A percentile compares a stretch with the other conserved stretches of the same genome.
Evolutionary conservation across 1,284 basidiomycete species (phyloP).

Genomic region (Ustilago tritici): DNA sequence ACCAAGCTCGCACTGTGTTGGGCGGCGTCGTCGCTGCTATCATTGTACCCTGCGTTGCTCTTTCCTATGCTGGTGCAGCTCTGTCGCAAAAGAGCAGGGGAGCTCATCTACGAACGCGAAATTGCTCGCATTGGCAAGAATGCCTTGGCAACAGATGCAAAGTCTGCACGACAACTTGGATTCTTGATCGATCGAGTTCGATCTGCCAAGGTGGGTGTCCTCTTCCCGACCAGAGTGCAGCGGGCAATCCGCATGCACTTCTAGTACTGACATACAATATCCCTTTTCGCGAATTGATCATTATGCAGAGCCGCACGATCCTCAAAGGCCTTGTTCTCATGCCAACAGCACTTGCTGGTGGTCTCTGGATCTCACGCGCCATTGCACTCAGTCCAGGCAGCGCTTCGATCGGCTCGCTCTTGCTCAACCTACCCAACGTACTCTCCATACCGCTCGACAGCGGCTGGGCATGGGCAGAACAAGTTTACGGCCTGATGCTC

Average conservation of each 20-base stretch:
- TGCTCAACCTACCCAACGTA: slow-evolving; percentile 24
- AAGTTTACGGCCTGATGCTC: slow-evolving; percentile 87
- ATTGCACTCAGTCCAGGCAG: slow-evolving; percentile 34
- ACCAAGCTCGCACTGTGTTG: slow-evolving; percentile 25
- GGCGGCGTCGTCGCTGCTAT: slow-evolving; percentile 37
- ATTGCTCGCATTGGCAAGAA: slow-evolving; percentile 20
- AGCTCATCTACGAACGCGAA: slow-evolving; percentile 71
- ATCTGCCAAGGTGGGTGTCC: slow-evolving; percentile 29
- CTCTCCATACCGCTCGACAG: slow-evolving; percentile 72
- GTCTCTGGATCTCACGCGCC: slow-evolving; percentile 39
- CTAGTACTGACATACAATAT: background rate
- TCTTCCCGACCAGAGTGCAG: background rate
- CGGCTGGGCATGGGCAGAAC: slow-evolving; percentile 76
- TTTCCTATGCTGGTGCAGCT: slow-evolving; percentile 79
- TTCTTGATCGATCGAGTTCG: slow-evolving; percentile 61
- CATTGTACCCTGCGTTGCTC: slow-evolving; percentile 76
- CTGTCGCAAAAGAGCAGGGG: slow-evolving; percentile 53
- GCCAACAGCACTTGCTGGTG: slow-evolving; percentile 31
- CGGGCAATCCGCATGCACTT: background rate
- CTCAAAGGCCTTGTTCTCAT: slow-evolving; percentile 38
- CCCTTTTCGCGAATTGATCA: background rate
- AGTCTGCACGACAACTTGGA: slow-evolving; percentile 36
- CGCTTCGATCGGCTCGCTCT: slow-evolving; percentile 8
- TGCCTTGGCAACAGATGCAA: slow-evolving; percentile 32
- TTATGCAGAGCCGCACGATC: slow-evolving; percentile 17